Evolutionary conservation across 164 flowering plant species (phyloP), one percentile per base, ranked within the genome.

Genomic region (Magnolia sinica): DNA sequence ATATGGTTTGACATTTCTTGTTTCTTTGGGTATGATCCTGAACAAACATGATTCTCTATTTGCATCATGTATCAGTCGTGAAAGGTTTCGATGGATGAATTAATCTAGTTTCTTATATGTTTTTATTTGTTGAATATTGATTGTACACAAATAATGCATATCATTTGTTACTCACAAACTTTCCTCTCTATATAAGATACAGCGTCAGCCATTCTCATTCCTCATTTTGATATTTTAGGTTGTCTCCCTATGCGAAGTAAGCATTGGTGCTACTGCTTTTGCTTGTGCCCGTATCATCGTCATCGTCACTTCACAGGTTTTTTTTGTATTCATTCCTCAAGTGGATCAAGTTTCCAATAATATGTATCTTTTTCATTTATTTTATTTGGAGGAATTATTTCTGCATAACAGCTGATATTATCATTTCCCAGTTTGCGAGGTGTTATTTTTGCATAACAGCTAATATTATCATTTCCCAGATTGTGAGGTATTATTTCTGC

Each of bases 271-370:
- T 70, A 77, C 85, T 76, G 84, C 90, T 58, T 93, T 89, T 85
- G 98, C 94, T 51, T 82, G 83, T 77, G 89, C 79, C 59, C 88
- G 89, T 70, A 94, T 90, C 67, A 84, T 92, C 82, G 93, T 91
- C 79, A 82, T 80, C 70, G 90, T 96, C 77, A 82, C 94, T 55
- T 87, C 97, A 59, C 87, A 90, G 96, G 99, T 91, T 65, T 18
- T 1, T 18, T 52, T 11, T 37, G 45, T 37, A 55, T 55, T 55
- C 61, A 55, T 55, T 55, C 61, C 61, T 55, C 18, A 2, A 55
- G 16, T 55, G 18, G 13, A 55, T 55, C 18, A 11, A 0, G 61
- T 16, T 37, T 55, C 61, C 18, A 55, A 11, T 55, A 16, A 55
- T 55, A 16, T 55, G 13, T 14, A 52, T 52, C 59, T 9, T 52